Percentiles rank a stretch among this genome's conserved stretches.
phyloP scores from a whole-genome alignment of 768 basidiomycete species.

The Calocera viscosa region DNA sequence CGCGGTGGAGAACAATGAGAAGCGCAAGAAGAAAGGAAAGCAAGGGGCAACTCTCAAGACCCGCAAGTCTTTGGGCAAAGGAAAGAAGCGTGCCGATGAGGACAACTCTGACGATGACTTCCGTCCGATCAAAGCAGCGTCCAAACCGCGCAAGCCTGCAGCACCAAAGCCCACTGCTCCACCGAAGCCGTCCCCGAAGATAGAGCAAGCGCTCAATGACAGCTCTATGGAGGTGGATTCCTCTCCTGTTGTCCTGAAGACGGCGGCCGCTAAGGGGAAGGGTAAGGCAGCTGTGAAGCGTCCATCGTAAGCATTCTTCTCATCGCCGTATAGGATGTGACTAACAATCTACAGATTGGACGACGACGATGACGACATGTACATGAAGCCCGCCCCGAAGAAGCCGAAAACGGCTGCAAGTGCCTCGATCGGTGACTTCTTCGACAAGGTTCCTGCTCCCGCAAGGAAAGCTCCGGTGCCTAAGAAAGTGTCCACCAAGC shows the following conservation, averaged over 20 bases:
- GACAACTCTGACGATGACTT: constrained; percentile 43
- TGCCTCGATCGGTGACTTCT: constrained; percentile 20
- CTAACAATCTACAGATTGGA: constrained; percentile 39
- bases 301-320: constrained; percentile 6
- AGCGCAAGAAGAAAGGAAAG: constrained; percentile 43
- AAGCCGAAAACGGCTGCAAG: constrained; percentile 13
- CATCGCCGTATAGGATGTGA: constrained; percentile 25
- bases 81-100: constrained; percentile 29
- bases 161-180: constrained; percentile 24
- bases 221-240: constrained; percentile 9
- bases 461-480: constrained; percentile 12
- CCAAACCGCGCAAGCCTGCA: constrained; percentile 24
- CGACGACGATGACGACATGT: constrained; percentile 37
- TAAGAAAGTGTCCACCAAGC: constrained; percentile 21
- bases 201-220: constrained; percentile 3
- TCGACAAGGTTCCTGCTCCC: constrained; percentile 10
- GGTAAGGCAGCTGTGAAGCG: constrained; percentile 14
- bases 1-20: constrained; percentile 36
- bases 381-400: constrained; percentile 14
- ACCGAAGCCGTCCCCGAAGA: constrained; percentile 33
- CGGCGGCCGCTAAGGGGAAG: constrained; percentile 17
- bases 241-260: constrained; percentile 17
- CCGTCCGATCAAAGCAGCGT: constrained; percentile 39
- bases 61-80: constrained; percentile 37
- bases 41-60: constrained; percentile 40